Evolutionary conservation across 1,139 yeast genomes (phyloP), one percentile per base, ranked within the genome.

Genomic region (Meyerozyma carpophila): DNA sequence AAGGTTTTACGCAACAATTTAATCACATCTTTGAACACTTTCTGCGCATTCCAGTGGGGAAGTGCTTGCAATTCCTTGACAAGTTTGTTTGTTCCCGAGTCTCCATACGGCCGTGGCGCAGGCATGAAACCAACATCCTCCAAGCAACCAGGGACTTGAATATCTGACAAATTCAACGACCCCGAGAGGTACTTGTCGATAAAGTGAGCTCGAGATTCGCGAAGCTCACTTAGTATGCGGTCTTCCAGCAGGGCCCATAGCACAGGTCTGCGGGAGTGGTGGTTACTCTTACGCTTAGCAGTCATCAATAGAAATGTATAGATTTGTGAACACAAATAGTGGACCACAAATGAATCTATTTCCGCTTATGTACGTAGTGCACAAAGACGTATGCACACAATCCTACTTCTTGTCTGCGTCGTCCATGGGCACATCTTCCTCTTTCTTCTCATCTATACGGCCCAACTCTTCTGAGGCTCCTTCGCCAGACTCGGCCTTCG

Each of bases 31-130:
- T 66, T 67, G 53, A 82, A 78, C 11, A 63, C 50, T 1, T 51
- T 55, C 9, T 60, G 49, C 36, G 76, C 69, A 5, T 67, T 59
- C 89, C 89, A 83, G 48, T 78, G 82, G 5, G 68, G 70, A 37
- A 66, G 57, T 27, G 64, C 58, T 32, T 62, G 47, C 48, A 70
- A 79, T 29, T 59, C 45, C 29, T 71, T 72, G 2, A 79, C 82
- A 0, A 66, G 61, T 44, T 64, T 65, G 18, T 66, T 50, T 40
- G 84, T 57, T 8, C 61, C 46, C 1, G 61, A 51, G 50, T 81
- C 85, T 39, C 68, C 59, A 51, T 70, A 76, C 41, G 75, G 63
- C 32, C 70, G 78, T 1, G 93, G 93, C 0, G 90, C 81, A 36
- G 70, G 70, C 68, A 84, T 68, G 43, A 79, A 66, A 1, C 79